Evolutionary conservation across 495 filamentous ascomycete species (phyloP).

Genomic region (Neurospora sp.): DNA sequence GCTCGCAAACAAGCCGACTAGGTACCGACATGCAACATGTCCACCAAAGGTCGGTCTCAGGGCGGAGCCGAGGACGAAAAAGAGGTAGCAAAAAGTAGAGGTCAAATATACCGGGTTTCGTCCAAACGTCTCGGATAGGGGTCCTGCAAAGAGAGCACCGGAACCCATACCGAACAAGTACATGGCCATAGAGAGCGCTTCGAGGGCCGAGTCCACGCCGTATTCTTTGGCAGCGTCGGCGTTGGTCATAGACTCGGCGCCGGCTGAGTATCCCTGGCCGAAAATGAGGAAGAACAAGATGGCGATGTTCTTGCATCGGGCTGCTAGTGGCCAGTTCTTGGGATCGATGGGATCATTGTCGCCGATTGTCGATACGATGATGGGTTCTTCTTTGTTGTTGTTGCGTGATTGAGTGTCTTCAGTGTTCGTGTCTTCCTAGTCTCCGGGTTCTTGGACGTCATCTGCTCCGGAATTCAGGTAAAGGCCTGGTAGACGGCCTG

Average conservation of each 20-base stretch:
- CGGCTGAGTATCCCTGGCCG: slow-evolving; percentile 20
- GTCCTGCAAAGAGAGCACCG: slow-evolving; percentile 25
- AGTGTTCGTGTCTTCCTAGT: neutral
- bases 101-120: slow-evolving; percentile 25
- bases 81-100: slow-evolving; percentile 20
- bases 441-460: neutral
- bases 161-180: slow-evolving; percentile 22
- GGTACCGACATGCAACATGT: slow-evolving; percentile 23
- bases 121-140: slow-evolving; percentile 27
- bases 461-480: neutral
- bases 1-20: slow-evolving; percentile 24
- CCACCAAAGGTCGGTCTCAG: slow-evolving; percentile 19
- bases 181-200: slow-evolving; percentile 22
- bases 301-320: slow-evolving; percentile 23
- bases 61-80: slow-evolving; percentile 25
- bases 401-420: neutral
- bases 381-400: slow-evolving; percentile 6
- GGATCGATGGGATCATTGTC: slow-evolving; percentile 18
- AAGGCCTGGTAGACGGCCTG: neutral
- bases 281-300: slow-evolving; percentile 30
- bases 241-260: slow-evolving; percentile 27
- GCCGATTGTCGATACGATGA: neutral
- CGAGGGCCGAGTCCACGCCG: slow-evolving; percentile 18
- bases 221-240: slow-evolving; percentile 15
- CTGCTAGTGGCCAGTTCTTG: slow-evolving; percentile 21